Conservation (phyloP, 768 basidiomycete genomes). For the Boletellus ananiceps region DNA sequence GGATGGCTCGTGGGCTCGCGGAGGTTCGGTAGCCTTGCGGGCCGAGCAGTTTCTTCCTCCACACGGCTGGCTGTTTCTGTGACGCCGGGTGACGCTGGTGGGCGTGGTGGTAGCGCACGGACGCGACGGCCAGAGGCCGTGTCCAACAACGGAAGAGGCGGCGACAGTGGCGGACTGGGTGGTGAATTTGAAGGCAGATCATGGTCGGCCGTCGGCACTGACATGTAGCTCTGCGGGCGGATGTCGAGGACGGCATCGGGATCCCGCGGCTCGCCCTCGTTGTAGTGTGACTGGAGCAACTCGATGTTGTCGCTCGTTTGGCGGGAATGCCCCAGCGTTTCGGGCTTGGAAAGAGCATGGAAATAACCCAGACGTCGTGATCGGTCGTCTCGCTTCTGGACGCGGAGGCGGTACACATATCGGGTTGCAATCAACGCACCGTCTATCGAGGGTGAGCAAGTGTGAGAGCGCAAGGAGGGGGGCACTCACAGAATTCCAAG, state of each 20-base stretch:
- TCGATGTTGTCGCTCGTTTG: slow-evolving; percentile 28
- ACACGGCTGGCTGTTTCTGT: not conserved
- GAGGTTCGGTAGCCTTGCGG: slow-evolving; percentile 2
- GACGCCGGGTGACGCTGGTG: not conserved
- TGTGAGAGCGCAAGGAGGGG: not conserved
- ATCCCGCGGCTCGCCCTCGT: slow-evolving; percentile 7
- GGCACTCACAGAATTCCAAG: slow-evolving; percentile 53
- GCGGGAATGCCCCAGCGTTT: slow-evolving; percentile 15
- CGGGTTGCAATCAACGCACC: slow-evolving; percentile 50
- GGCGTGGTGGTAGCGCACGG: slow-evolving; percentile 31
- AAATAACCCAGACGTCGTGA: slow-evolving; percentile 31
- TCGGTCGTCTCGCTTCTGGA: slow-evolving; percentile 44
- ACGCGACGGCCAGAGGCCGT: slow-evolving; percentile 15
- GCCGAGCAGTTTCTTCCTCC: not conserved
- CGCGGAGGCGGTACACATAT: slow-evolving; percentile 48
- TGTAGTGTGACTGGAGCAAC: slow-evolving; percentile 19
- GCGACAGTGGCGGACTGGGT: slow-evolving; percentile 6
- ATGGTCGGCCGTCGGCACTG: slow-evolving; percentile 16
- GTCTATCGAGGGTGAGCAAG: slow-evolving; percentile 33
- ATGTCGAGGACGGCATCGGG: slow-evolving; percentile 23
- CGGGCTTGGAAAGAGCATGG: slow-evolving; percentile 24
- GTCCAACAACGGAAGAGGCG: slow-evolving; percentile 8
- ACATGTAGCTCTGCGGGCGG: slow-evolving; percentile 11
- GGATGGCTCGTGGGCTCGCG: not conserved
- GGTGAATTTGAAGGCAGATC: slow-evolving; percentile 10